A percentile compares a stretch with the other conserved stretches of the same genome.
These are phyloP conservation scores for Gossypium aridum DNA, from an alignment of 441 rosid species.

Conservation along the genomic window DNA sequence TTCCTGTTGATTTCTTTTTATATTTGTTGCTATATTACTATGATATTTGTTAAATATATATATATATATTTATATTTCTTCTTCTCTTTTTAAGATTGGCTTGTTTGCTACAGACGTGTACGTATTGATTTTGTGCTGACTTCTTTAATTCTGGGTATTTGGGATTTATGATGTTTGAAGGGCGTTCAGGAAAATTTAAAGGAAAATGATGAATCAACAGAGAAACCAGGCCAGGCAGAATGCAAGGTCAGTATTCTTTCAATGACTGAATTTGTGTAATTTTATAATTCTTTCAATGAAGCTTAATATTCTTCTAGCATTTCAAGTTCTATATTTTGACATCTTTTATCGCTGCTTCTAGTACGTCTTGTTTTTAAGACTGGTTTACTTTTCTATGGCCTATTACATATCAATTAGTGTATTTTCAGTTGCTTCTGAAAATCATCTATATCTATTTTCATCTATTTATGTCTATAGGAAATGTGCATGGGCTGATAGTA, in stretches of 20 bases:
- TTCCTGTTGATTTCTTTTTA: background rate
- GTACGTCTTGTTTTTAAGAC: background rate
- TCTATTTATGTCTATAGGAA: background rate
- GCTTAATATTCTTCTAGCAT: background rate
- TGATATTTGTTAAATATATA: background rate
- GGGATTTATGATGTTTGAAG: conserved; percentile 26
- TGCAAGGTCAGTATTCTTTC: conserved; percentile 69
- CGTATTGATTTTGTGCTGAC: background rate
- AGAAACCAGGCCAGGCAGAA: conserved; percentile 46
- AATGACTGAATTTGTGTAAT: background rate
- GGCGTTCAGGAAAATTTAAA: conserved; percentile 38
- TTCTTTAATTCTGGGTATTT: background rate
- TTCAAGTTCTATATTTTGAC: background rate
- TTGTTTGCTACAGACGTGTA: background rate
- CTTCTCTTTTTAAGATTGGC: background rate
- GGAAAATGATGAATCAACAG: conserved; percentile 48
- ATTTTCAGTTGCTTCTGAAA: background rate
- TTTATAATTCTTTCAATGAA: background rate
- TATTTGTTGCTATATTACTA: background rate
- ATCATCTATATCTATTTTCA: background rate
- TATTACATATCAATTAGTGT: background rate
- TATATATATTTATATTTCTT: background rate
- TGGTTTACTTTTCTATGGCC: background rate
- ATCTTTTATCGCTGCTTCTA: background rate
- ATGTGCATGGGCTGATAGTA: background rate